Percentiles rank a stretch among this genome's conserved stretches.
phyloP scores from a whole-genome alignment of 1,284 basidiomycete species.

The Sporisorium scitamineum region DNA sequence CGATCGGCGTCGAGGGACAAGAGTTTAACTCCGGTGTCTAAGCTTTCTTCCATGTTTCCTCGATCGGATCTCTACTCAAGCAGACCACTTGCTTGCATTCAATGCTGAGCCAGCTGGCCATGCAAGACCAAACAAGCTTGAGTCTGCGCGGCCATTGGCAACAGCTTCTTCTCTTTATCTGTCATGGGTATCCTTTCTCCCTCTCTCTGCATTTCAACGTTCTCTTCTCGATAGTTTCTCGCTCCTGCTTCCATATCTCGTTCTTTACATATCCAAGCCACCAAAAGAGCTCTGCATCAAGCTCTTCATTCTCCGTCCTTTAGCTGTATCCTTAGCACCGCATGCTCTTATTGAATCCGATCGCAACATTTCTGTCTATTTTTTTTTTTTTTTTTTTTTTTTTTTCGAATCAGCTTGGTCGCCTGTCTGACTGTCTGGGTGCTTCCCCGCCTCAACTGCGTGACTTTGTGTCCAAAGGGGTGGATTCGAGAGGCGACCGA shows the following conservation, averaged over 20 bases:
- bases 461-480: too few species aligned
- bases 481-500: too few species aligned
- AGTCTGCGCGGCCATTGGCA: background rate
- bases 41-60: background rate
- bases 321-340: constrained; percentile 38
- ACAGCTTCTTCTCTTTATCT: background rate
- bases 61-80: background rate
- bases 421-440: background rate
- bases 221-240: background rate
- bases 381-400: background rate
- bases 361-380: background rate
- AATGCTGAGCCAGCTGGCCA: constrained; percentile 3
- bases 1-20: constrained; percentile 50
- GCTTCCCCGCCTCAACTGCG: too few species aligned
- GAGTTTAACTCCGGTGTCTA: constrained; percentile 17
- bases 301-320: background rate
- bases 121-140: background rate
- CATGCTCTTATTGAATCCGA: constrained; percentile 11
- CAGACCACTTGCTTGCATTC: background rate
- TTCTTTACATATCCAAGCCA: background rate
- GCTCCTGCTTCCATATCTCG: background rate
- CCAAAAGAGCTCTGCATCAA: background rate
- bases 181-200: constrained; percentile 1
- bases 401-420: background rate
- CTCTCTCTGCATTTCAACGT: constrained; percentile 5